These are phyloP conservation scores for Sporothrix protearum DNA, from an alignment of 2,329 filamentous ascomycete species.

Conservation along the genomic window DNA sequence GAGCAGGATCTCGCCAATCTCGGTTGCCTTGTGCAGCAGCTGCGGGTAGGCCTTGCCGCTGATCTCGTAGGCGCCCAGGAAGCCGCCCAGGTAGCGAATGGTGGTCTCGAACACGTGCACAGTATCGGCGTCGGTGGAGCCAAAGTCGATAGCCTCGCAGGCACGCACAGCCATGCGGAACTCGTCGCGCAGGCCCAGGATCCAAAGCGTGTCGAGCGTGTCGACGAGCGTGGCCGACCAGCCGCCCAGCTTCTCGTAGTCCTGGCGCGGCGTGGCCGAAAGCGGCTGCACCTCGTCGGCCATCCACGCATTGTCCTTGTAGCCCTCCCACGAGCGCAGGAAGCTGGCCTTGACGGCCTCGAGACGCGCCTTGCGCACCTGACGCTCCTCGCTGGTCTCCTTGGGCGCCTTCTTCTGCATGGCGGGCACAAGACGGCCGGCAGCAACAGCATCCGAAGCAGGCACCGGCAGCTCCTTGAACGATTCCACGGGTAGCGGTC, in stretches of 20 bases:
- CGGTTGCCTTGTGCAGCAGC: slow-evolving; percentile 59
- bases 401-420: slow-evolving; percentile 58
- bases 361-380: slow-evolving; percentile 39
- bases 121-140: slow-evolving; percentile 45
- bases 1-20: slow-evolving; percentile 63
- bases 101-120: slow-evolving; percentile 69
- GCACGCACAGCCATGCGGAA: slow-evolving; percentile 61
- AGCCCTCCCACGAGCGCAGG: slow-evolving; percentile 55
- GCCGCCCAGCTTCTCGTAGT: slow-evolving; percentile 51
- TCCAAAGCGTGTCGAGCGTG: slow-evolving; percentile 67
- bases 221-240: slow-evolving; percentile 68
- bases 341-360: slow-evolving; percentile 51
- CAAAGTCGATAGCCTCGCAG: slow-evolving; percentile 59
- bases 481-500: slow-evolving; percentile 36
- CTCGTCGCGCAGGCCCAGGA: slow-evolving; percentile 63
- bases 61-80: slow-evolving; percentile 66
- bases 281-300: slow-evolving; percentile 61
- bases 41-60: slow-evolving; percentile 51
- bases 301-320: slow-evolving; percentile 61
- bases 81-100: slow-evolving; percentile 67
- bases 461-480: slow-evolving; percentile 39
- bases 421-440: slow-evolving; percentile 48
- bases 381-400: slow-evolving; percentile 38
- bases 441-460: slow-evolving; percentile 38
- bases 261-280: slow-evolving; percentile 49